phyloP scores from a whole-genome alignment of 2,329 filamentous ascomycete species.

The Coniochaeta sp. region DNA sequence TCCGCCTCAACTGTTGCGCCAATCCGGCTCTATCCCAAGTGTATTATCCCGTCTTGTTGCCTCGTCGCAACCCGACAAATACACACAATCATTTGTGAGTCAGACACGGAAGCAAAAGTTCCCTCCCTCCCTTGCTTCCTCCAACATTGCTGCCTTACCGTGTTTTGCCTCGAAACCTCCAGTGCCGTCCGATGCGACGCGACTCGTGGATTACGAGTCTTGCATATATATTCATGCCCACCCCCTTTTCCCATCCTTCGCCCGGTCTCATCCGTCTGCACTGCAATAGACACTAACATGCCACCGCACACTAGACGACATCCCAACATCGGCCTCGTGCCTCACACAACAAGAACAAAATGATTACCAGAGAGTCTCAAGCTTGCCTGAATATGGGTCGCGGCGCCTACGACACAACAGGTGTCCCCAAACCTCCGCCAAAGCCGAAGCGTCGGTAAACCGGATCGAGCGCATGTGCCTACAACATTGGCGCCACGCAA shows the following conservation, averaged over 20 bases:
- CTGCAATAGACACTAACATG: slow-evolving; percentile 15
- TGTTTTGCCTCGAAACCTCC: slow-evolving; percentile 4
- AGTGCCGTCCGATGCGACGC: slow-evolving; percentile 8
- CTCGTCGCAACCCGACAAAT: slow-evolving; percentile 10
- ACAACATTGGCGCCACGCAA: no score
- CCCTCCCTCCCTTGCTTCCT: slow-evolving; percentile 8
- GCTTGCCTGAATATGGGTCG: slow-evolving; percentile 24
- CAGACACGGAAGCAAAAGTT: slow-evolving; percentile 11
- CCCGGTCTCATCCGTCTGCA: neutral
- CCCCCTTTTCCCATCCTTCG: neutral
- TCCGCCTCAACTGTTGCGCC: slow-evolving; percentile 15
- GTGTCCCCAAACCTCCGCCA: slow-evolving; percentile 27
- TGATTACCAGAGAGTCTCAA: slow-evolving; percentile 24
- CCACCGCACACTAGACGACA: slow-evolving; percentile 5
- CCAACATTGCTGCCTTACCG: neutral
- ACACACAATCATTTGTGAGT: slow-evolving; percentile 19
- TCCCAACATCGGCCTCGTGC: slow-evolving; percentile 4
- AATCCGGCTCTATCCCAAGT: slow-evolving; percentile 15
- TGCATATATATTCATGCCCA: neutral
- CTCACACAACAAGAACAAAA: slow-evolving; percentile 16
- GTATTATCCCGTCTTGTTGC: slow-evolving; percentile 8
- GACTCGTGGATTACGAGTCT: slow-evolving; percentile 7
- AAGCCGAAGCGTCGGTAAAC: slow-evolving; percentile 25
- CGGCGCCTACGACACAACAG: slow-evolving; percentile 29
- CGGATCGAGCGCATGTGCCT: neutral